These are phyloP conservation scores for Colletotrichum sp. DNA, from an alignment of 2,329 filamentous ascomycete species.

Conservation along the genomic window DNA sequence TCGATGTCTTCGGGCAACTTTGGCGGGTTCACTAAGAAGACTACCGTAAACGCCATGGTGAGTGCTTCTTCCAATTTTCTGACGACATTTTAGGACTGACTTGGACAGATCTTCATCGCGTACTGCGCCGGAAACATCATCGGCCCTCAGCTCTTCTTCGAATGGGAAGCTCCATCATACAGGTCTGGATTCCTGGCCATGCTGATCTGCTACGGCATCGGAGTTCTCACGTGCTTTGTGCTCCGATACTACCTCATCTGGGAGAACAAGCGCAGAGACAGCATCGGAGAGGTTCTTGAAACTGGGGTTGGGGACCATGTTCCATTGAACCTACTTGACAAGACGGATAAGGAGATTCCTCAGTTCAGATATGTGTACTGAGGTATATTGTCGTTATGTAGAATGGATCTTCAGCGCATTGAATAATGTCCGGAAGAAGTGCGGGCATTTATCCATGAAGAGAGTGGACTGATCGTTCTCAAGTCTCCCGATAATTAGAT, in stretches of 20 bases:
- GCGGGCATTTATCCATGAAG: background rate
- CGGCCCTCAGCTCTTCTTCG: conserved; percentile 66
- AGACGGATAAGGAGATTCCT: conserved; percentile 60
- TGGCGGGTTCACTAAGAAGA: conserved; percentile 70
- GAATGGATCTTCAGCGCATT: background rate
- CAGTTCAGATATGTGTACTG: conserved; percentile 57
- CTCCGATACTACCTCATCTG: background rate
- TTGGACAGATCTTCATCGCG: background rate
- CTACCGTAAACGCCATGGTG: conserved; percentile 57
- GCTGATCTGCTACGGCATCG: conserved; percentile 29
- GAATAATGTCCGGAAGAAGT: background rate
- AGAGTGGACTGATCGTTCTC: background rate
- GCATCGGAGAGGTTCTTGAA: background rate
- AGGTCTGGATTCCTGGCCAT: conserved; percentile 60
- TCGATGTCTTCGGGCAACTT: conserved; percentile 75
- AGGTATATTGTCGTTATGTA: background rate
- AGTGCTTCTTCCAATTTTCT: background rate
- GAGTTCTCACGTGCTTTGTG: conserved; percentile 49
- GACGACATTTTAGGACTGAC: background rate
- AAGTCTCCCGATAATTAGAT: too few relatives aligned
- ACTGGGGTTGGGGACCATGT: conserved; percentile 51
- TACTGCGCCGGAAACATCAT: conserved; percentile 63
- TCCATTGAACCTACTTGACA: conserved; percentile 45
- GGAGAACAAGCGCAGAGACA: conserved; percentile 18
- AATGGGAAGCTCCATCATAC: conserved; percentile 62